A percentile compares a stretch with the other conserved stretches of the same genome.
Conservation (phyloP, 1,139 yeast genomes). For the Debaryomyces robertsiae region DNA sequence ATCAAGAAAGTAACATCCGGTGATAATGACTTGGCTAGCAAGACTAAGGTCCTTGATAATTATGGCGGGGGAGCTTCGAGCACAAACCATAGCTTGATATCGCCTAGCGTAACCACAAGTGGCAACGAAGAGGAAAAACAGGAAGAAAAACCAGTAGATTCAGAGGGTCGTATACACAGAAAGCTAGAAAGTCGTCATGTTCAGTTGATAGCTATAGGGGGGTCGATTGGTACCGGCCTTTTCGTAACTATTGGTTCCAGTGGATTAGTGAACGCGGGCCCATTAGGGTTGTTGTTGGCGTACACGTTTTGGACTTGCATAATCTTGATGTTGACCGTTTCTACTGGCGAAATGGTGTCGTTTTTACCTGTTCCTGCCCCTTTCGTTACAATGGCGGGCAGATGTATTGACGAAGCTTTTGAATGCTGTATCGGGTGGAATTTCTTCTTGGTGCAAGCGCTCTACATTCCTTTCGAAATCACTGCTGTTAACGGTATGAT, state of each 20-base stretch:
- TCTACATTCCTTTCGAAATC: conserved; percentile 79
- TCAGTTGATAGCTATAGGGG: conserved; percentile 36
- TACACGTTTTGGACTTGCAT: conserved; percentile 50
- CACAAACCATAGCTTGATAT: conserved; percentile 1
- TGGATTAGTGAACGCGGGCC: conserved; percentile 45
- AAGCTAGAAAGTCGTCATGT: conserved; percentile 27
- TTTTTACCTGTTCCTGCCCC: conserved; percentile 74
- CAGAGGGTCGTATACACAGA: conserved; percentile 10
- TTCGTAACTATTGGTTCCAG: conserved; percentile 51
- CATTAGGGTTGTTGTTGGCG: conserved; percentile 46
- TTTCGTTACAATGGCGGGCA: conserved; percentile 55
- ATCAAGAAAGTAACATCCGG: neutral
- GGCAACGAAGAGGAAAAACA: conserved; percentile 1
- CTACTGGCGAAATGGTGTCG: conserved; percentile 83
- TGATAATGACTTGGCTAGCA: neutral
- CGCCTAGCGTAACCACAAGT: neutral
- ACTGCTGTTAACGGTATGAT: conserved; percentile 77
- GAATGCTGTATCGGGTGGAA: conserved; percentile 82
- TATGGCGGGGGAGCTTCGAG: conserved; percentile 3
- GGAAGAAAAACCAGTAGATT: neutral
- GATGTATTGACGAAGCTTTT: conserved; percentile 64
- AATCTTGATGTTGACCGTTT: conserved; percentile 62
- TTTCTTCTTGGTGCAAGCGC: conserved; percentile 75
- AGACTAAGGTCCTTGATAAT: neutral
- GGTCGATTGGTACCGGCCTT: conserved; percentile 39